A percentile compares a stretch with the other conserved stretches of the same genome.
phyloP scores from a whole-genome alignment of 257 asterid species.

The Solanum chiquidenum region DNA sequence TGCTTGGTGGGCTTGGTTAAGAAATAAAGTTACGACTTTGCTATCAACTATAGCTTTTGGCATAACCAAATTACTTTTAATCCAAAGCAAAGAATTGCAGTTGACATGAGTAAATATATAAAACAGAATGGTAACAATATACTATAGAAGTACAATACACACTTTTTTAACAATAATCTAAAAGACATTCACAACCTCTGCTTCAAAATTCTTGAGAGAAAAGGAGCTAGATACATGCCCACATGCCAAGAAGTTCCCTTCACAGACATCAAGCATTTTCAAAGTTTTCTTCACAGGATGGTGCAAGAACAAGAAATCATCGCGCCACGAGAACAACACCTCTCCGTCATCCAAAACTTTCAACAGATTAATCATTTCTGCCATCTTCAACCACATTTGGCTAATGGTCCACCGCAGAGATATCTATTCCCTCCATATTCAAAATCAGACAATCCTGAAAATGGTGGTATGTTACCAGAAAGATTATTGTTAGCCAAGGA shows the following conservation, averaged over 20 bases:
- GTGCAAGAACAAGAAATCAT: conserved; percentile 5
- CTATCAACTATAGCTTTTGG: too few relatives aligned
- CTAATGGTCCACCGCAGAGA: conserved; percentile 51
- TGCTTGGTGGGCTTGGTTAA: too few relatives aligned
- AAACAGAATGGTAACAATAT: not conserved
- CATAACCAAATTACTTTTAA: not conserved
- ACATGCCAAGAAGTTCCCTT: not conserved
- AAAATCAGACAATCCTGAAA: conserved; percentile 22
- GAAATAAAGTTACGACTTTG: too few relatives aligned
- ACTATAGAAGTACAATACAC: not conserved
- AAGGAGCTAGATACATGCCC: not conserved
- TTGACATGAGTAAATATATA: not conserved
- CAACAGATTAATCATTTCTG: conserved; percentile 7
- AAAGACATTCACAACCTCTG: not conserved
- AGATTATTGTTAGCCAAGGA: conserved; percentile 55
- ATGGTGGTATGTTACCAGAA: conserved; percentile 57
- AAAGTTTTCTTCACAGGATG: not conserved
- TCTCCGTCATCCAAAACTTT: conserved; percentile 28
- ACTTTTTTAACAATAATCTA: not conserved
- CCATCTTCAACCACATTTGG: conserved; percentile 44
- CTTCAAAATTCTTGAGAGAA: not conserved
- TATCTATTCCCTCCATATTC: conserved; percentile 47
- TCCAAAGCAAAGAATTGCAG: not conserved
- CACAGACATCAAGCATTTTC: not conserved
- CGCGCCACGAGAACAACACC: conserved; percentile 31